Evolutionary conservation across 2,329 filamentous ascomycete genomes (phyloP).

Genomic region (Anisogramma anomala): DNA sequence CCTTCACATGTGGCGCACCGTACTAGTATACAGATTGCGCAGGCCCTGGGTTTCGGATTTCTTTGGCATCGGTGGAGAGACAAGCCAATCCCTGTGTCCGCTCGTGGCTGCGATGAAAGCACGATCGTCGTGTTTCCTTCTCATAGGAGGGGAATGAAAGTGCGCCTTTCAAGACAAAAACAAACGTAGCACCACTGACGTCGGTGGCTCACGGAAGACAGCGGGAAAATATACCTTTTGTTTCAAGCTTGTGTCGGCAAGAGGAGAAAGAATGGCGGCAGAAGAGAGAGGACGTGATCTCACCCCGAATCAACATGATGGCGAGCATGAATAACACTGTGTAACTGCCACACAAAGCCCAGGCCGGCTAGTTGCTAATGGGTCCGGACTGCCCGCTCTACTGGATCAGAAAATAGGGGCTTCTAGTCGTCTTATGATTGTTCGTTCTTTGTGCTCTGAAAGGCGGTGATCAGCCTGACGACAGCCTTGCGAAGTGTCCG

Average conservation of each 20-base stretch:
- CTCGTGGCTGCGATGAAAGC: neutral
- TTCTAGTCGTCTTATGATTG: too few species aligned
- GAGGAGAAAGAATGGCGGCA: neutral
- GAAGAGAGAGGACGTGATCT: neutral
- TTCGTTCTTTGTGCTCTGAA: neutral
- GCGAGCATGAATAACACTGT: too few species aligned
- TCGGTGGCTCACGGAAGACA: neutral
- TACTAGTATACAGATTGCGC: too few species aligned
- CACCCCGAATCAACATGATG: neutral
- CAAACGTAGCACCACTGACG: neutral
- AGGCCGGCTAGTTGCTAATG: too few species aligned
- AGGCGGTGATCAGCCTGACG: too few species aligned
- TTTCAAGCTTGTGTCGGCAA: neutral
- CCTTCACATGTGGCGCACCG: too few species aligned
- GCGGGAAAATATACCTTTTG: neutral
- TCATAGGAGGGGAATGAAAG: too few species aligned
- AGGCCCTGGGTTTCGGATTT: conserved; percentile 5
- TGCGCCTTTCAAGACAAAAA: neutral
- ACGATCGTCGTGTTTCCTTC: neutral
- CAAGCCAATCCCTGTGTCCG: conserved; percentile 9
- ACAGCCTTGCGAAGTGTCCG: too few species aligned
- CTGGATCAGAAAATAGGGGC: neutral
- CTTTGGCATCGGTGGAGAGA: neutral
- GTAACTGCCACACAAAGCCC: too few species aligned
- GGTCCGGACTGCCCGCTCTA: neutral